Evolutionary conservation across 2,329 filamentous ascomycete species (phyloP), one percentile per base, ranked within the genome.

Genomic region (Neonectria coccinea): DNA sequence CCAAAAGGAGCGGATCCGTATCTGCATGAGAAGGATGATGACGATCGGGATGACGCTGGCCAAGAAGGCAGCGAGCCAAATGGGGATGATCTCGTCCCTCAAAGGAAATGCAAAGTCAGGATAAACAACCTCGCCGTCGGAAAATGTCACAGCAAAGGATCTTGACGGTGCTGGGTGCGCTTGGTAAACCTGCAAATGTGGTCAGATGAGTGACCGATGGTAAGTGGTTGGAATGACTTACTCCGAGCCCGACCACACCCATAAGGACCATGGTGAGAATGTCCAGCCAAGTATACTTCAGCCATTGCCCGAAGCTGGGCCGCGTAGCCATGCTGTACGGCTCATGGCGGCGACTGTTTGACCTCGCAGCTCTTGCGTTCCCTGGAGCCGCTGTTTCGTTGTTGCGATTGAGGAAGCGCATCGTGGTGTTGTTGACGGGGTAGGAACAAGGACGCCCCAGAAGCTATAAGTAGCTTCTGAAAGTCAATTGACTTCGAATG

Each of bases 41-140:
- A 82, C 76, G 71, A 93, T 89, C 9, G 91, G 91, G 25, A 93
- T 80, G 2, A 92, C 75, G 31, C 85, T 80, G 14, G 87, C 89
- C 18, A 93, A 81, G 18, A 93, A 77, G 1, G 90, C 91, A 10
- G 90, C 89, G 1, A 86, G 82, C 87, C 88, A 92, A 73, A 91
- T 92, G 25, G 91, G 90, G 7, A 93, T 77, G 73, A 92, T 90
- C 71, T 92, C 89, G 48, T 89, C 86, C 65, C 91, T 88, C 25
- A 91, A 77, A 1, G 91, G 90, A 74, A 92, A 92, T 29, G 89
- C 90, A 69, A 92, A 92, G 64, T 92, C 75, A 0, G 91, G 91
- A 68, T 89, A 86, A 50, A 93, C 89, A 45, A 93, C 82, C 73
- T 92, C 87, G 64, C 89, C 88, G 69, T 92, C 86, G 31, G 82